These are phyloP conservation scores for Rhodomyrtus psidioides DNA, from an alignment of 441 rosid species.

Conservation along the genomic window DNA sequence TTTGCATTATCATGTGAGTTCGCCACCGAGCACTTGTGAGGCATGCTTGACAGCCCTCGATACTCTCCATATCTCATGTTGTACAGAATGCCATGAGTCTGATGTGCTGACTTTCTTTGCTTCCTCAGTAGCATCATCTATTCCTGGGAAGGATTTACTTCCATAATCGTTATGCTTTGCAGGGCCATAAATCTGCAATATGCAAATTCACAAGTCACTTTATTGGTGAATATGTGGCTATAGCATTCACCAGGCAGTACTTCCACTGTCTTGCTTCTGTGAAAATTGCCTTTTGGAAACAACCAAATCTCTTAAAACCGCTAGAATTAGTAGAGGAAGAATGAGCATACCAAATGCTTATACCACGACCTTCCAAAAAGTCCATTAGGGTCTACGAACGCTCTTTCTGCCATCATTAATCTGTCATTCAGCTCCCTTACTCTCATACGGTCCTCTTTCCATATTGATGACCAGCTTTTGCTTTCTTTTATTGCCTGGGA, in stretches of 20 bases:
- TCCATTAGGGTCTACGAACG: conserved; percentile 73
- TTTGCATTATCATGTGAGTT: conserved; percentile 32
- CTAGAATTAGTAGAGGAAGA: neutral
- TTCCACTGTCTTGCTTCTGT: neutral
- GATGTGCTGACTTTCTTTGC: conserved; percentile 41
- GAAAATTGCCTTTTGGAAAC: neutral
- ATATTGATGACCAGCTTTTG: conserved; percentile 26
- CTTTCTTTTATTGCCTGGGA: conserved; percentile 39
- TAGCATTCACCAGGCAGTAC: neutral
- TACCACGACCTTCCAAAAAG: conserved; percentile 61
- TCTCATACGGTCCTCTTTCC: conserved; percentile 24
- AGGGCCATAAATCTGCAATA: conserved; percentile 53
- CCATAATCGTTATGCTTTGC: conserved; percentile 68
- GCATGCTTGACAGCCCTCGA: conserved; percentile 59
- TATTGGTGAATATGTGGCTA: neutral
- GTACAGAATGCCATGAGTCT: conserved; percentile 54
- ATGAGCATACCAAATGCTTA: conserved; percentile 63
- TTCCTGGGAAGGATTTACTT: conserved; percentile 60
- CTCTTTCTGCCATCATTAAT: conserved; percentile 80
- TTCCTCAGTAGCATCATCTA: conserved; percentile 49
- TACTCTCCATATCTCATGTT: conserved; percentile 79
- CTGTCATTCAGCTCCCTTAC: conserved; percentile 73
- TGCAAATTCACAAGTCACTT: neutral
- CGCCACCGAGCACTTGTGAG: conserved; percentile 50
- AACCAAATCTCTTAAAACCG: neutral